Conservation (phyloP, 2,329 filamentous ascomycete genomes). For the Ophiostoma sp. region DNA sequence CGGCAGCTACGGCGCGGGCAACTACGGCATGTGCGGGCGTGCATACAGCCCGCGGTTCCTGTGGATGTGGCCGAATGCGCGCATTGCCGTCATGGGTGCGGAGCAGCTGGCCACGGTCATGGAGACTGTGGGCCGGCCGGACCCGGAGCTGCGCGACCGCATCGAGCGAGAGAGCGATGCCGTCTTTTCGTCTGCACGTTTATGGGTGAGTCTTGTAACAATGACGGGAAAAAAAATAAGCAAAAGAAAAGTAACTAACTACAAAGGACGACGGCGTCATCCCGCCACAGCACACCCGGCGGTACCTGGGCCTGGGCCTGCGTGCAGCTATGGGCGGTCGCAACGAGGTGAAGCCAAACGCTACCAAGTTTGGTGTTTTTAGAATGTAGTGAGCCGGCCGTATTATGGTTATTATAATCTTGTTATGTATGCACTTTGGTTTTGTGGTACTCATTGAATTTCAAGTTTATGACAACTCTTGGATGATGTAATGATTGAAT, state of each 20-base stretch:
- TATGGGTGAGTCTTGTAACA: constrained; percentile 64
- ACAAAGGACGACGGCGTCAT: constrained; percentile 70
- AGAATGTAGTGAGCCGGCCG: constrained; percentile 56
- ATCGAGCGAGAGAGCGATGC: constrained; percentile 91
- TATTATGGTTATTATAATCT: neutral
- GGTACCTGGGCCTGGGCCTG: constrained; percentile 67
- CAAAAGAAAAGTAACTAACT: neutral
- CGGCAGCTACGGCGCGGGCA: constrained; percentile 85
- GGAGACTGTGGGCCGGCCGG: constrained; percentile 79
- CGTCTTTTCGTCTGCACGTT: constrained; percentile 75
- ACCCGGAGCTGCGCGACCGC: constrained; percentile 71
- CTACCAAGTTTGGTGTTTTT: constrained; percentile 73
- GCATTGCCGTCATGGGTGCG: constrained; percentile 90
- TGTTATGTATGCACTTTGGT: neutral
- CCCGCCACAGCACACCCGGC: constrained; percentile 67
- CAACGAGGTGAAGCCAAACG: constrained; percentile 54
- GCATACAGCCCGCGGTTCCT: constrained; percentile 88
- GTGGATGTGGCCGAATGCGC: constrained; percentile 98
- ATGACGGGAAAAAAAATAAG: neutral
- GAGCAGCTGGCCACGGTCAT: constrained; percentile 91
- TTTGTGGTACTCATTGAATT: neutral
- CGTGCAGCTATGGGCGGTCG: constrained; percentile 65
- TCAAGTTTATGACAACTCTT: no score
- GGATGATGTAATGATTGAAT: no score
- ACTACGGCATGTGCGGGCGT: constrained; percentile 97